Base-by-base conservation (phyloP, 2,329 filamentous ascomycete genomes). In the Nothopassalora personata region DNA sequence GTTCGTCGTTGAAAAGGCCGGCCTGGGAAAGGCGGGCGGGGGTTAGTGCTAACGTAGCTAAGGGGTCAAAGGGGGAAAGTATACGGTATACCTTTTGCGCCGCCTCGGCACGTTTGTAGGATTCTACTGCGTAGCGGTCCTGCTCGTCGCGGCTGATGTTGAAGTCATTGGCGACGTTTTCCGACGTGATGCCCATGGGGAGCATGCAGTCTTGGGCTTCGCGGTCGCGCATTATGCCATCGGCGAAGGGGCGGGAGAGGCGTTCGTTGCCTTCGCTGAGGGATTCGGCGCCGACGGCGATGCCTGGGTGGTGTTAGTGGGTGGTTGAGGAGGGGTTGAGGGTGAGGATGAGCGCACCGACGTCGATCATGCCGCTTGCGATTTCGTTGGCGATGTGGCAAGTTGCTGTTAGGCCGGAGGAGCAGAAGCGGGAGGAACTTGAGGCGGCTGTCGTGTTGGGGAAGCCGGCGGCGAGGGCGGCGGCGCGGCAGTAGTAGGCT, bases 221-320 rank as follows among this genome's bases (percentile, higher is more conserved):
- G 68, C 86, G 80, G n/a, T 83, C 81, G 1, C 86, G 81, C 67
- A 79, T 83, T 61, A 96, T 77, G 54, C 83, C 86, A 0, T 88
- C 87, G 88, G 59, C 91, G 95, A 31, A 90, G 74, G 64, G 90
- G 83, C 0, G 84, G 85, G 0, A 91, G 90, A 57, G 96, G 91
- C 34, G 85, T 55, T 86, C 90, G 75, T 96, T 96, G 77, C 95
- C 95, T 64, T 87, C 79, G 63, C 90, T 95, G 90, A 97, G 96
- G 77, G 87, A 91, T 81, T 97, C 92, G 87, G 94, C 96, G 45
- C 92, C 92, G 1, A 89, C 90, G 9, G 86, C 92, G 60, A 96
- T 55, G 36, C 53, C 53, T 55, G 18, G 4, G 11, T 13, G 8
- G 3, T 15, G 13, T 36, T 27, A 43, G 15, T 27, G 28, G 5